A percentile compares a stretch with the other conserved stretches of the same genome.
Conservation (phyloP, 2,329 filamentous ascomycete genomes). For the Nectriaceae sp. region DNA sequence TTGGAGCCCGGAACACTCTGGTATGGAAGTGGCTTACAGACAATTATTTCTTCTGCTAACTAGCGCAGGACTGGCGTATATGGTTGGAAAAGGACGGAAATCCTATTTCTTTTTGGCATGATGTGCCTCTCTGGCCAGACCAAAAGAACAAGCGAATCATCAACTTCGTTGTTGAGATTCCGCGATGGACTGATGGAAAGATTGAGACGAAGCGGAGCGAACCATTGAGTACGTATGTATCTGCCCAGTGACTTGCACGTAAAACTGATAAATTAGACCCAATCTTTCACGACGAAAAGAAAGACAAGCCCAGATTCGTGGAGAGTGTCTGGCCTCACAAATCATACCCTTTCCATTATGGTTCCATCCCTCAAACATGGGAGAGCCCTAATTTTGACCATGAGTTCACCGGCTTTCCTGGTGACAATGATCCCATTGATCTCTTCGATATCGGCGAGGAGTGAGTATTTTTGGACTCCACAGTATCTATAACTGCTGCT, state of each 20-base stretch:
- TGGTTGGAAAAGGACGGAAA: slow-evolving; percentile 42
- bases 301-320: slow-evolving; percentile 39
- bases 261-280: slow-evolving; percentile 32
- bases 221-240: slow-evolving; percentile 36
- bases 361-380: slow-evolving; percentile 47
- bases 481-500: neutral
- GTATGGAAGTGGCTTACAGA: slow-evolving; percentile 15
- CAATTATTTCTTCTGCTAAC: neutral
- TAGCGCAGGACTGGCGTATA: slow-evolving; percentile 39
- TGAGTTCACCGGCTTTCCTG: slow-evolving; percentile 37
- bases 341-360: slow-evolving; percentile 45
- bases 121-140: slow-evolving; percentile 42
- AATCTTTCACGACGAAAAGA: slow-evolving; percentile 43
- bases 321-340: slow-evolving; percentile 46
- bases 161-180: slow-evolving; percentile 44
- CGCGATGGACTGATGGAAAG: slow-evolving; percentile 43
- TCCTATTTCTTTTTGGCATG: slow-evolving; percentile 45
- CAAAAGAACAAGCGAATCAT: slow-evolving; percentile 35
- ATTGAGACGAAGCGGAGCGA: slow-evolving; percentile 42
- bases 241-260: fast-evolving
- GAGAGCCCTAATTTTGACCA: slow-evolving; percentile 44
- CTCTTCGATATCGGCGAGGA: slow-evolving; percentile 40
- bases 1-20: slow-evolving; percentile 40
- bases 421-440: slow-evolving; percentile 46
- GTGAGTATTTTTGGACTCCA: neutral